Base-by-base conservation (phyloP, 2,329 filamentous ascomycete species). In the Thielaviopsis populi region DNA sequence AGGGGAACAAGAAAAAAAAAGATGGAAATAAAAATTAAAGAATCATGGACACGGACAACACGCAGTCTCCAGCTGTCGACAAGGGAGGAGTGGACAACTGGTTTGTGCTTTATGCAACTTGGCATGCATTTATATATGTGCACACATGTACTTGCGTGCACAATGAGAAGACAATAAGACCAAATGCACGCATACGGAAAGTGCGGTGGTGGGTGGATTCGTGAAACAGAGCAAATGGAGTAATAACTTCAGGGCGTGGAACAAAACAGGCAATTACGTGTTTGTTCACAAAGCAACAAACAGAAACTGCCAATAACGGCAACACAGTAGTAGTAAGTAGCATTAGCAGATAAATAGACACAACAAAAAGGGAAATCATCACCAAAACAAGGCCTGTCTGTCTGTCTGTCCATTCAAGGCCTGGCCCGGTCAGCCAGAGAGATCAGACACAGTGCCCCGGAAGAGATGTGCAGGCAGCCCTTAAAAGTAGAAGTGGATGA, bases 161-260 rank as follows among this genome's bases (percentile, higher is more conserved):
- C 27, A 56, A 37, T 11, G 37, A 37, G 30, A 56, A 22, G 17
- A 33, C 17, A 56, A 56, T 19, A 56, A 22, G 30, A 33, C 7
- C 33, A 8, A 56, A 56, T 56, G 53, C 53, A 56, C 53, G 24
- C 10, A 56, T 10, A 10, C 53, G 30, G 53, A 5, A 33, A 6
- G 30, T 56, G 53, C 30, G 53, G 53, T 56, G 53, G n/a, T 33
- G 30, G 37, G 53, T 56, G 53, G 53, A 56, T 30, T 56, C 53
- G 27, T 5, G 13, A 19, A 37, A 37, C 53, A 50, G 46, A 27
- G 46, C 8, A 33, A 56, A 11, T 56, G n/a, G 53, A 17, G 53
- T 22, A 56, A 33, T 8, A 56, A 50, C 15, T 27, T 15, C 46
- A 50, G 46, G 46, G 22, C 15, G 46, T 27, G 46, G 46, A 50